Evolutionary conservation across 257 asterid species (phyloP), one percentile per base, ranked within the genome.

Genomic region (Solanum bukasovii): DNA sequence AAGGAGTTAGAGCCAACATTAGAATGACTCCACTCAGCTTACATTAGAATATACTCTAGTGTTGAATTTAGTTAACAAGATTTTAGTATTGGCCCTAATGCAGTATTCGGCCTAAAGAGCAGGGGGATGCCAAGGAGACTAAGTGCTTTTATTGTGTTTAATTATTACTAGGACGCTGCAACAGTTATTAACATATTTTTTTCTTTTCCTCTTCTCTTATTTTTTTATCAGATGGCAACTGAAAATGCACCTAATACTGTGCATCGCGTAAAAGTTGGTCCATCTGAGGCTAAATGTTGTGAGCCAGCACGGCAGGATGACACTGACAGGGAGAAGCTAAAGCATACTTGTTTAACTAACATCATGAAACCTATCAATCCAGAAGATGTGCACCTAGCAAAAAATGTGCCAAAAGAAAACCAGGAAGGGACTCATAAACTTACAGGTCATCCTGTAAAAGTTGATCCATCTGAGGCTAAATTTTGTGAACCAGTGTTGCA

Each of bases 161-260:
- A 29, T 82, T 82, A 2, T 49, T 27, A 29, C 6, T 27, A 44
- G 84, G 56, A 44, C 29, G 18, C 85, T 49, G 0, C 31, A 46
- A 5, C 20, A 18, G 20, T 18, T 29, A 29, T 1, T 49, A 13
- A 29, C 85, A 5, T 1, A 9, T 82, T 10, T 13, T 11, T 78
- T 34, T 78, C 84, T 52, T 68, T n/a, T 29, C 46, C 12, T n/a
- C 31, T 42, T 25, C 16, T 46, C 27, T 7, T 13, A 35, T 7
- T 10, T 35, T 10, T 61, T 87, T 6, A 77, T 89, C 88, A 89
- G 90, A 90, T 59, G 67, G 75, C 21, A 31, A 61, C 83, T 49
- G 87, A 75, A 25, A 72, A 78, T 49, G 84, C 72, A 14, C 81
- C 70, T 46, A n/a, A 75, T 75, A 49, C 67, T 27, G 12, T 4